Evolutionary conservation across 1,139 yeast species (phyloP).

Genomic region (Magnusiomyces sp.): DNA sequence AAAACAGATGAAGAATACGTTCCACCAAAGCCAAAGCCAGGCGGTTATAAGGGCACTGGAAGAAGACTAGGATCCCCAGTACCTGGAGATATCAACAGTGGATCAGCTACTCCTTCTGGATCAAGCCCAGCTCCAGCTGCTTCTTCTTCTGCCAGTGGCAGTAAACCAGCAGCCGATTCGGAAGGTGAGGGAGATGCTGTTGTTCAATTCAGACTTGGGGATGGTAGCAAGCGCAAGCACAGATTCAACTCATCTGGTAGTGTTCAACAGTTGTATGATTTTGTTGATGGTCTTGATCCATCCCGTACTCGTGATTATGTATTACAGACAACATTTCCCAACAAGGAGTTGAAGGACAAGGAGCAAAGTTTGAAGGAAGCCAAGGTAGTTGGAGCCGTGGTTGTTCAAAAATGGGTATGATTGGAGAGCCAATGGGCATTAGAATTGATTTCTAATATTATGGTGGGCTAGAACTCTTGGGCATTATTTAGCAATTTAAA

Average conservation of each 20-base stretch:
- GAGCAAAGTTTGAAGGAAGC: slow-evolving; percentile 59
- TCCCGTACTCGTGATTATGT: slow-evolving; percentile 45
- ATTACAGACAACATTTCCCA: slow-evolving; percentile 79
- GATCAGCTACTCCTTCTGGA: slow-evolving; percentile 20
- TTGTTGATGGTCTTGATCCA: slow-evolving; percentile 34
- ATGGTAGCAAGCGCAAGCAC: slow-evolving; percentile 62
- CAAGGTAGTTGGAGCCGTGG: slow-evolving; percentile 73
- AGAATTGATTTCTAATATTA: background rate
- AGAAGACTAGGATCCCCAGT: slow-evolving; percentile 84
- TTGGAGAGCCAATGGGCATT: background rate
- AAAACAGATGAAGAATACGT: slow-evolving; percentile 73
- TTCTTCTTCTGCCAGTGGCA: slow-evolving; percentile 12
- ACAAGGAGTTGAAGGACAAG: slow-evolving; percentile 57
- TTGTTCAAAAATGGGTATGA: slow-evolving; percentile 55
- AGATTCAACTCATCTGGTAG: slow-evolving; percentile 59
- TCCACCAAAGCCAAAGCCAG: slow-evolving; percentile 59
- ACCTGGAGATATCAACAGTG: slow-evolving; percentile 48
- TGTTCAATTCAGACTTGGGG: slow-evolving; percentile 79
- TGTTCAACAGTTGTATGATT: slow-evolving; percentile 61
- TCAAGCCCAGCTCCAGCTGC: slow-evolving; percentile 18
- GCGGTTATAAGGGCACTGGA: slow-evolving; percentile 80
- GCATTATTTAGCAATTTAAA: background rate
- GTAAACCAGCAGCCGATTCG: slow-evolving; percentile 21
- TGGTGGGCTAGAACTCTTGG: background rate
- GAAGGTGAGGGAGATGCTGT: slow-evolving; percentile 57